phyloP scores from a whole-genome alignment of 345 rosid genomes.

The Euphorbia pulcherrima region DNA sequence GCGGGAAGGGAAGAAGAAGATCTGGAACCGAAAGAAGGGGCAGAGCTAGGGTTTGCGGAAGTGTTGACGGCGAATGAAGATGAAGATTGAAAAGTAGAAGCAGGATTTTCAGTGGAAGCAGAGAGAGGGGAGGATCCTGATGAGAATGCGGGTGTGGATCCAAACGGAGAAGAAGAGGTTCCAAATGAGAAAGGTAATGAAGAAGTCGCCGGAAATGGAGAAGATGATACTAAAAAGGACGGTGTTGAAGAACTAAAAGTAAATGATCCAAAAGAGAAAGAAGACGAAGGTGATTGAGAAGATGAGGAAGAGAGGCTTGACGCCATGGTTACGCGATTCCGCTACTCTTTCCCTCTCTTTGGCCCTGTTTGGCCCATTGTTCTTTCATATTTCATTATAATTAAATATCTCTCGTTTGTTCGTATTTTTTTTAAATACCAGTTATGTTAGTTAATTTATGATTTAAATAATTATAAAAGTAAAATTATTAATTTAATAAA shows the following conservation, averaged over 20 bases:
- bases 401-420: no score
- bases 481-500: no score
- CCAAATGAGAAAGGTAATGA: constrained; percentile 30
- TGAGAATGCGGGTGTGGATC: constrained; percentile 31
- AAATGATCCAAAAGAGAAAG: constrained; percentile 42
- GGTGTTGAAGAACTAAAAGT: constrained; percentile 29
- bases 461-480: no score
- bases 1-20: not conserved
- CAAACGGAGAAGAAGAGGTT: constrained; percentile 41
- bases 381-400: no score
- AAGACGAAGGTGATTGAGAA: constrained; percentile 17
- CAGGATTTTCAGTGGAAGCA: constrained; percentile 19
- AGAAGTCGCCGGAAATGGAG: constrained; percentile 14
- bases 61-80: constrained; percentile 2
- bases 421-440: no score
- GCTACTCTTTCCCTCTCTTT: constrained; percentile 14
- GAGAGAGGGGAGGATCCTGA: constrained; percentile 29
- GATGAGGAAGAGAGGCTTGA: constrained; percentile 32
- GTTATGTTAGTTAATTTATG: no score
- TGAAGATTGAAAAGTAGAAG: constrained; percentile 11
- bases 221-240: constrained; percentile 26
- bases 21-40: constrained; percentile 10
- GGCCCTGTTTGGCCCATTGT: no score
- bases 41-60: constrained; percentile 8
- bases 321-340: constrained; percentile 19